These are phyloP conservation scores for Leishmania martiniquensis DNA, from an alignment of 208 protist genomes.

Conservation along the genomic window DNA sequence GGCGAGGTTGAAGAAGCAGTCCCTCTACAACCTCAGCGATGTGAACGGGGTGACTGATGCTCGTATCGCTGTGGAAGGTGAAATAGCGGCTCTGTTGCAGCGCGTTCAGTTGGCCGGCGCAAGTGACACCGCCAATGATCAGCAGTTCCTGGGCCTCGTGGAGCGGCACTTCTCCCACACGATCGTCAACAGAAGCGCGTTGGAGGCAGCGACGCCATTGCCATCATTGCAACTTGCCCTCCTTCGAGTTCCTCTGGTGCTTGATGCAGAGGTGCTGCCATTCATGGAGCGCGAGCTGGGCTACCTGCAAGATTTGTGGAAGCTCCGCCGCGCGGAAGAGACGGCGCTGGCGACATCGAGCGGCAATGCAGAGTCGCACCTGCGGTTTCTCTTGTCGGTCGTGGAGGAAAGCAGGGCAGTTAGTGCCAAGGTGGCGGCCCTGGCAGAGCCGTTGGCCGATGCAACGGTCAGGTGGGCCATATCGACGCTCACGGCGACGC, in stretches of 20 bases:
- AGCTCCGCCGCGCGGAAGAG: neutral
- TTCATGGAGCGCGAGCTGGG: conserved; percentile 17
- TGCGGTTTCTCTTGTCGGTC: neutral
- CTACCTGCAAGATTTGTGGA: conserved; percentile 14
- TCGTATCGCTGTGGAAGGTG: neutral
- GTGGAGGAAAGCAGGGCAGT: neutral
- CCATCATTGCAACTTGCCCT: neutral
- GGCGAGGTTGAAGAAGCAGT: conserved; percentile 9
- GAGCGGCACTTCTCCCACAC: conserved; percentile 35
- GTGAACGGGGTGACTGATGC: neutral
- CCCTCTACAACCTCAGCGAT: conserved; percentile 6
- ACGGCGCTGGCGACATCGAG: neutral
- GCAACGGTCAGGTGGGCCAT: conserved; percentile 14
- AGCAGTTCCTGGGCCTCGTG: conserved; percentile 18
- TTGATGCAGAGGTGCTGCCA: conserved; percentile 20
- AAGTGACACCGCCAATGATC: conserved; percentile 1
- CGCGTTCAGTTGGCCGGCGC: conserved; percentile 1
- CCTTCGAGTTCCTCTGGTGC: conserved; percentile 18
- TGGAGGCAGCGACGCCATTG: neutral
- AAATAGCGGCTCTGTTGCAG: conserved; percentile 17
- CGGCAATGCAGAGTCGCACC: conserved; percentile 9
- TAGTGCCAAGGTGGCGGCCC: neutral
- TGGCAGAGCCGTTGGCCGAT: conserved; percentile 34
- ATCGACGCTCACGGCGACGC: conserved; percentile 8
- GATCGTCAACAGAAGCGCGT: neutral